Evolutionary conservation across 371 early-diverging fungal genomes (phyloP), one percentile per base, ranked within the genome.

Genomic region (Syncephalis plumigaleata): DNA sequence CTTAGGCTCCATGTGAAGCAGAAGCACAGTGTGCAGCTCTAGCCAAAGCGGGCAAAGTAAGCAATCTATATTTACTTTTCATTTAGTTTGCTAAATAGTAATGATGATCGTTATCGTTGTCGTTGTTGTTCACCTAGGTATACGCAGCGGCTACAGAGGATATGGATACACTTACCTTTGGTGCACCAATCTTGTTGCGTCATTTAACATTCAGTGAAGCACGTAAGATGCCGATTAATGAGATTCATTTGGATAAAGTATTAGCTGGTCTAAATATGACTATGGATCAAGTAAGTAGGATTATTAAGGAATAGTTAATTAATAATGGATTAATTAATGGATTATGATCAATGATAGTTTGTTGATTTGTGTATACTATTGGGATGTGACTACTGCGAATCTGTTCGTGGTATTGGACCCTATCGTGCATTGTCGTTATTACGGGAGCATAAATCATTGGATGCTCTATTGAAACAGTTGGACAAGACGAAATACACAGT

Each of bases 131-230:
- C n/a, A n/a, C n/a, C 43, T 50, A 68, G 57, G 98, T 98, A 3
- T 92, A 83, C 62, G 98, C 85, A 7, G 96, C 98, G 20, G 98
- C 90, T 3, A 92, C 97, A 1, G 99, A 99, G 60, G 99, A 99
- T 69, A 99, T 99, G 99, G 99, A 99, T 61, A 95, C 98, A 0
- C 67, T 99, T 46, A 89, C 97, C 2, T 99, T 99, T 65, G 83
- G 81, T 4, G 60, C 96, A 2, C 94, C 95, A 1, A 69, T 91
- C 15, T 67, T 99, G 18, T 53, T 99, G 39, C 83, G 99, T 17
- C 97, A 98, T 58, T 66, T 99, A 58, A 95, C 94, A 0, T 89
- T 89, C 54, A 80, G 91, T 39, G 91, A 98, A 53, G 73, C 77
- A 25, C 84, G 89, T 47, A 98, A 97, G 59, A 60, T 84, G 71